Conservation (phyloP, 192 early-diverging fungal genomes). For the Geosiphon pyriformis region DNA sequence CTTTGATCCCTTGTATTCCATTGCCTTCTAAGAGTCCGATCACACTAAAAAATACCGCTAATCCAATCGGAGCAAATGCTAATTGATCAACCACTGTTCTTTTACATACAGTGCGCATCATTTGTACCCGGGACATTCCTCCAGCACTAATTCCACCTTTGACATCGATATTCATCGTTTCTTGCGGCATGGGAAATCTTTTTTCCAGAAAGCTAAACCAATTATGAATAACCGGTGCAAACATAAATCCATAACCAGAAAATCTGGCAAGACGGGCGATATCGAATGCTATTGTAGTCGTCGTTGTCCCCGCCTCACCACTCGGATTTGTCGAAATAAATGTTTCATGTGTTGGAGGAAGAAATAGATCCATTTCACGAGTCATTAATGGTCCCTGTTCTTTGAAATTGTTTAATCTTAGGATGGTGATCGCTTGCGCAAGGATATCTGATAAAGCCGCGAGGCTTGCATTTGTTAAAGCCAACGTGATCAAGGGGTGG, state of each 20-base stretch:
- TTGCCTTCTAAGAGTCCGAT: constrained; percentile 60
- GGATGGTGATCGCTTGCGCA: constrained; percentile 45
- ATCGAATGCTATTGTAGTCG: constrained; percentile 29
- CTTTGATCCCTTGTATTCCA: constrained; percentile 42
- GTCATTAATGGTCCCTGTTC: not conserved
- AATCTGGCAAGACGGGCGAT: constrained; percentile 51
- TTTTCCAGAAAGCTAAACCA: constrained; percentile 69
- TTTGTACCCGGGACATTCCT: not conserved
- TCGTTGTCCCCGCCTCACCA: not conserved
- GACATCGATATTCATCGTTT: too few relatives aligned
- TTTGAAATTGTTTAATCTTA: too few relatives aligned
- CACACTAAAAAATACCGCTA: constrained; percentile 56
- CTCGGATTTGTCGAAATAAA: not conserved
- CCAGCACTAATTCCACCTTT: too few relatives aligned
- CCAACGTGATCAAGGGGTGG: constrained; percentile 59
- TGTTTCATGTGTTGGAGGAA: not conserved
- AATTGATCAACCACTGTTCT: constrained; percentile 51
- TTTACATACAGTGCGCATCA: constrained; percentile 25
- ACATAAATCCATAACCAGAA: constrained; percentile 59
- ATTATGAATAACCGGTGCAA: constrained; percentile 61
- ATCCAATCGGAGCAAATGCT: constrained; percentile 63
- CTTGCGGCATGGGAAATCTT: constrained; percentile 47
- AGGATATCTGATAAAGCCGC: constrained; percentile 59
- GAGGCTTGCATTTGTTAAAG: constrained; percentile 60
- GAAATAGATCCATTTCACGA: not conserved